Base-by-base conservation (phyloP, 1,139 yeast species). In the Scheffersomyces lignicola region DNA sequence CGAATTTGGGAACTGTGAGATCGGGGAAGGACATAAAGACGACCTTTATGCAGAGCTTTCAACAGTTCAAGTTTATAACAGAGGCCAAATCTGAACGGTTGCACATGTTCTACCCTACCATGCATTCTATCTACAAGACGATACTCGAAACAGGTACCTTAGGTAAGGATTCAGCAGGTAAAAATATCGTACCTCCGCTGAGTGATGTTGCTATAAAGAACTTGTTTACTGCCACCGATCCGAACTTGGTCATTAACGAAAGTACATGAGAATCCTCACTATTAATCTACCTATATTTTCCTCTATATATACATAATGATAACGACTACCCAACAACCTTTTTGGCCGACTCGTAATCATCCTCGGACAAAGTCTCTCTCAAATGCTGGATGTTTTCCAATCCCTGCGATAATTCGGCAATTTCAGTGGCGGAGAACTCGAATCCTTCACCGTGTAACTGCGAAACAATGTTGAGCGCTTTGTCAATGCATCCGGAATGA, bases 1-100 rank as follows among this genome's bases (percentile, higher is more conserved):
- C 83, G 1, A 78, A 76, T 43, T 54, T 82, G 8, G 77, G 80
- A 1, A 60, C 62, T 5, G 76, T 79, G 9, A 73, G 65, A 49
- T 77, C 83, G 4, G 85, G 85, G 0, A 55, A 60, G 5, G 74
- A 71, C 45, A 45, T 61, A 3, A 58, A 58, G 27, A 72, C 74
- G 27, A 70, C 80, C 0, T 72, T 69, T 44, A 45, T 69, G 4
- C 73, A 73, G 43, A 65, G 78, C 33, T 45, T 82, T 20, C 67
- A 71, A 33, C 82, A 80, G 40, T 69, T 83, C 43, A 76, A 76
- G 37, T 60, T 69, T 42, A 70, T 82, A 69, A 79, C 85, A 2
- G 71, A 54, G n/a, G 53, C 60, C 1, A 63, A 57, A 37, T 61
- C 69, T 7, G 72, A 69, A 37, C 50, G 56, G 28, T 51, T 69